Base-by-base conservation (phyloP, 1,284 basidiomycete species). In the Rhodotorula sp. region DNA sequence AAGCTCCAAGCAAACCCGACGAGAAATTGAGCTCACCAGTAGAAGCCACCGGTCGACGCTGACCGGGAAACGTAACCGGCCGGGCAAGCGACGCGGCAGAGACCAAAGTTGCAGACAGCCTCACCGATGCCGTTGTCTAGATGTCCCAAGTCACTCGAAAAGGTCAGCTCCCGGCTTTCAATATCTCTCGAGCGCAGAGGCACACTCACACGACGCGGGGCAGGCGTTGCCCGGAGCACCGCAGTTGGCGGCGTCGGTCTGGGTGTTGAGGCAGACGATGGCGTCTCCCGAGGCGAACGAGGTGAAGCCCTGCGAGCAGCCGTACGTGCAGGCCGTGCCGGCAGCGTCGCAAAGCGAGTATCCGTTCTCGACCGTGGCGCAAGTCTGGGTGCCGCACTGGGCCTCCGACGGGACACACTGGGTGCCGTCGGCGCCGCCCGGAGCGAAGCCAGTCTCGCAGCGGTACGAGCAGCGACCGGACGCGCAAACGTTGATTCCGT, bases 61-160 rank as follows among this genome's bases (percentile, higher is more conserved):
- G 69, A 65, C 26, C 44, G 37, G 51, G 65, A 66, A 59, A 67
- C 59, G 59, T 51, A 62, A 42, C 62, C 62, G 24, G 33, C 5
- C 46, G 69, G 69, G 69, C 69, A 70, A 18, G 45, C 6, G 54
- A 70, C 42, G 30, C 56, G 54, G 69, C 69, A 70, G 33, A 12
- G 20, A 18, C 48, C 42, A 8, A 60, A 49, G 60, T 56, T 56
- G 69, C 69, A 71, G 22, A 29, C 6, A 15, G 69, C 51, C 14
- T 42, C 5, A 30, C 69, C 69, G 60, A 71, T 55, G 45, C 69
- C 69, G 66, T 71, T 71, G 69, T 71, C 66, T 67, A 51, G 30
- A 26, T 45, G 15, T 15, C 18, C 4, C 17, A 26, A 7, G 42
- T 2, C 2, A 37, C 14, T 7, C 17, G 60, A 51, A 15, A 24